Base-by-base conservation (phyloP, 495 filamentous ascomycete genomes). In the Cercophora newfieldiana region DNA sequence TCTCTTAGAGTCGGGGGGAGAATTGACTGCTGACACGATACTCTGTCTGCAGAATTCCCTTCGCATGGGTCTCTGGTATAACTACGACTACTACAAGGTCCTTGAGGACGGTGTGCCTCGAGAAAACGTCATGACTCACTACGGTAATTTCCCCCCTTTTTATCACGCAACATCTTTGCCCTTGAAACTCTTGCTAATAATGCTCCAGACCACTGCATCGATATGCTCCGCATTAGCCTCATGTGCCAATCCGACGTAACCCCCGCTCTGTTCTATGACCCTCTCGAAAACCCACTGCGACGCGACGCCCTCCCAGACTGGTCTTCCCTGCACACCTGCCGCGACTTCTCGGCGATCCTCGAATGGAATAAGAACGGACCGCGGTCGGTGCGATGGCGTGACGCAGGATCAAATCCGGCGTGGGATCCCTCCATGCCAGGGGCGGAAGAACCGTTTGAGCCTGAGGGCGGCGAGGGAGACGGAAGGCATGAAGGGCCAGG, bases 1-100 rank as follows among this genome's bases (percentile, higher is more conserved):
- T 1, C 16, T 1, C 16, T 1, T 49, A 7, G 44, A 49, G 44
- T 7, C 16, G 7, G n/a, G n/a, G n/a, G n/a, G n/a, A n/a, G n/a
- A n/a, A n/a, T n/a, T n/a, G n/a, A n/a, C n/a, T n/a, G n/a, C 49
- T n/a, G 7, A 53, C 8, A 8, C 10, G 49, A 18, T 22, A 53
- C 12, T 8, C 7, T 25, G 19, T 47, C 18, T 6, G 1, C 10
- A 53, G 49, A 53, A 53, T n/a, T 53, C 49, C 1, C 49, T 53
- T 8, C 49, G 49, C 16, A 53, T 53, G 49, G 49, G 18, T 2
- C 49, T 53, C 19, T 53, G 19, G 19, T 53, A 53, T n/a, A 53
- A 53, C 49, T 53, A 53, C 49, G 49, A 53, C 2, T 25, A 53
- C 19, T 53, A 53, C 49, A 53, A 53, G 49, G 19, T 53, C 21